Evolutionary conservation across 805 yeast species (phyloP), one percentile per base, ranked within the genome.

Genomic region (Metahyphopichia silvanorum): DNA sequence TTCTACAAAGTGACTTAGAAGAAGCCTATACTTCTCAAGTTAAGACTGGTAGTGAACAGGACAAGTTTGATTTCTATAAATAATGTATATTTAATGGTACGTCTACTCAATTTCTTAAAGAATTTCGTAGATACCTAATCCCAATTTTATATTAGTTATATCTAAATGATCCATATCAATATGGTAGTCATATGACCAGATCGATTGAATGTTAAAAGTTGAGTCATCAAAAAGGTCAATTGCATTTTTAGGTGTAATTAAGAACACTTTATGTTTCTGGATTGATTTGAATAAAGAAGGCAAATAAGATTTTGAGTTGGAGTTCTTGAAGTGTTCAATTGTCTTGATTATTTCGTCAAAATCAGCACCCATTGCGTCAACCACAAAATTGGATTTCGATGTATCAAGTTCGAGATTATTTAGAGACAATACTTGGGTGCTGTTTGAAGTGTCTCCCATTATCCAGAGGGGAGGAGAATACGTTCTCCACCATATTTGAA

Each of bases 21-120:
- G 99, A 93, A 68, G 98, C 98, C 5, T 93, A 93, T 67, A 84
- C 95, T 34, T 68, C 95, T 24, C 98, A 93, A 72, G 98, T 94
- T 44, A 93, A 93, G 72, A 76, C 95, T 3, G 95, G 95, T 35
- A 78, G 80, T 45, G 98, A 94, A 60, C 94, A 85, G 46, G 98
- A 93, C 59, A 93, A 93, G 69, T 93, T 91, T 62, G 99, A 94
- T 40, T 93, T 93, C 76, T 93, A 93, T 68, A 91, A 88, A 71
- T 93, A 44, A 38, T 32, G 14, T 32, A 25, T 31, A 14, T 23
- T 28, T 12, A n/a, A 24, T 16, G n/a, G n/a, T n/a, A n/a, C n/a
- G n/a, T n/a, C n/a, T n/a, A n/a, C n/a, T n/a, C n/a, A n/a, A n/a
- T n/a, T n/a, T n/a, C 11, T 6, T 18, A 18, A 23, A 31, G 12